Evolutionary conservation across 2,329 filamentous ascomycete species (phyloP), one percentile per base, ranked within the genome.

Genomic region (Colletotrichum scovillei): DNA sequence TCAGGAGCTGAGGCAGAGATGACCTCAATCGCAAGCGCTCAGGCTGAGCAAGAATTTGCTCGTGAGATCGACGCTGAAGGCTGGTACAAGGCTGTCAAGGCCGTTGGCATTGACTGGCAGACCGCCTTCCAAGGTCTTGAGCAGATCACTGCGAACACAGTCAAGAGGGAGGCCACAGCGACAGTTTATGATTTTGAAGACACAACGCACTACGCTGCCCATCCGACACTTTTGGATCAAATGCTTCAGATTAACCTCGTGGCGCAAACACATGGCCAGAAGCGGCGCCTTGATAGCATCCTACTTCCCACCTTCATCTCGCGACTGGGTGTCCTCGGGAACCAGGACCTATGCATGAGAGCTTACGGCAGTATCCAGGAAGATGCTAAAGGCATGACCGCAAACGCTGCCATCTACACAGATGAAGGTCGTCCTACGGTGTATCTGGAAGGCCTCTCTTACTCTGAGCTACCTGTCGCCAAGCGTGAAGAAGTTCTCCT

Each of bases 121-220:
- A 62, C 66, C 4, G 60, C 67, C 0, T 73, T 73, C 35, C 66
- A 70, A 1, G 70, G 70, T 0, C 66, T 70, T 2, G 62, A 69
- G n/a, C 55, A 64, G 8, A 70, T 73, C 55, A 65, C 70, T 0
- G 70, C 70, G 1, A 52, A 42, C 22, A 26, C 69, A 2, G 66
- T 67, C 2, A 55, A 24, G 0, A 35, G 49, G 46, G 69, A 72
- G 6, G 69, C 69, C 3, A 58, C 69, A 1, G 69, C 69, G 0
- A 68, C 69, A 14, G 69, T 72, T 16, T 72, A 68, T 42, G 69
- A 72, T 24, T 72, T 72, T 0, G 69, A 72, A 9, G 67, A 70
- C 11, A 73, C 58, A 7, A 69, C 62, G 3, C 67, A 32, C 9
- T 73, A 73, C 5, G 67, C 67, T 3, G 66, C 62, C 5, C 70